These are phyloP conservation scores for Fusarium pseudonygamai DNA, from an alignment of 2,329 filamentous ascomycete species.

Conservation along the genomic window DNA sequence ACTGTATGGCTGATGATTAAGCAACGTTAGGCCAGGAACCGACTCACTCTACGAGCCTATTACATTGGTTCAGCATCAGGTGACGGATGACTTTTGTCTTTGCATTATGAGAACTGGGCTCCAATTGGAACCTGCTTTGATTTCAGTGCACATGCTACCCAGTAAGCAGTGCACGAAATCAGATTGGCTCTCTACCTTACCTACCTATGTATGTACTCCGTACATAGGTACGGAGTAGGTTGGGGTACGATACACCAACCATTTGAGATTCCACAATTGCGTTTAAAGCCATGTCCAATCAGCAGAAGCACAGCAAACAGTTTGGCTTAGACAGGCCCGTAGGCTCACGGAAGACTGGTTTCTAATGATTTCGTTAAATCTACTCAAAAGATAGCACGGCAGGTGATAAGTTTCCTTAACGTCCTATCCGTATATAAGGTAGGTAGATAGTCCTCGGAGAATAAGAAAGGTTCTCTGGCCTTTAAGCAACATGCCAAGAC, in stretches of 20 bases:
- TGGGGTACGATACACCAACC: not conserved
- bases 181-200: not conserved
- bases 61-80: not conserved
- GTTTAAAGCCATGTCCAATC: not conserved
- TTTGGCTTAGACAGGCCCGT: not conserved
- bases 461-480: not conserved
- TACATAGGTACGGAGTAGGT: not conserved
- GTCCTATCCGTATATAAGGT: not conserved
- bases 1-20: slow-evolving; percentile 8
- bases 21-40: slow-evolving; percentile 3
- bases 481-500: not conserved
- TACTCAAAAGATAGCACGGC: not conserved
- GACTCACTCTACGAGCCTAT: not conserved
- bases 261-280: not conserved
- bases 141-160: not conserved
- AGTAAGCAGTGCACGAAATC: not conserved
- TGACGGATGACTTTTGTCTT: not conserved
- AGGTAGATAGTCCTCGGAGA: not conserved
- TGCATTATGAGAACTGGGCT: not conserved
- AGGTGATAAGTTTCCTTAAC: not conserved
- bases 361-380: not conserved
- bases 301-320: not conserved
- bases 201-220: not conserved
- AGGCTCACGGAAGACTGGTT: not conserved
- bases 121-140: not conserved